Evolutionary conservation across 345 rosid species (phyloP), one percentile per base, ranked within the genome.

Genomic region (Populus deltoides): DNA sequence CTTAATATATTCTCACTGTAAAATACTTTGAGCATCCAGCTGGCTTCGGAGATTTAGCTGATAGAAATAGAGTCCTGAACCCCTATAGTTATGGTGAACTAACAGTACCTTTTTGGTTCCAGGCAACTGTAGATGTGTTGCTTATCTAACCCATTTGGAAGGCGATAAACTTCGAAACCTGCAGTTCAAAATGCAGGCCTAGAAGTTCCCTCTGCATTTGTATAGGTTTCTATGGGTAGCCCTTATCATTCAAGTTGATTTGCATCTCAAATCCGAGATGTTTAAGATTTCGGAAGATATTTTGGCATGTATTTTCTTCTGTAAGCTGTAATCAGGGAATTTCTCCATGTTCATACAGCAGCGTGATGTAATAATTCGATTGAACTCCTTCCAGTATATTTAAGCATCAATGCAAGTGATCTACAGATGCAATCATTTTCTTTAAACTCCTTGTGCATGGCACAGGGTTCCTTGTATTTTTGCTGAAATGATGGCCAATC

Each of bases 111-210:
- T 57, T 72, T 24, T 18, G 75, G 55, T 80, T 78, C 39, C 35
- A 16, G 78, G 81, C 81, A 79, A 87, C 43, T 79, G 83, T 81
- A 79, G 70, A 85, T 75, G 70, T 75, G 77, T 68, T 78, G 67
- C 75, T 74, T 17, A 62, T 78, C 89, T 72, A 80, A 77, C 83
- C 70, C 24, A 59, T 66, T 75, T 8, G 75, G 68, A 76, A 57
- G 66, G 76, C 79, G 41, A 8, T 20, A 10, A 36, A 74, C 31
- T 49, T 3, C 18, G 62, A 80, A 29, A 39, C 70, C 70, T 72
- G 53, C 35, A 22, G 55, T n/a, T 57, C 1, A 63, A 41, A 67
- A 68, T 47, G 20, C 20, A 12, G 36, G 73, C 78, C 68, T 76
- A 75, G 71, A 22, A 25, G 22, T 31, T 45, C 57, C 61, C 33